phyloP scores from a whole-genome alignment of 78 protist species.

The Polysphondylium violaceum region DNA sequence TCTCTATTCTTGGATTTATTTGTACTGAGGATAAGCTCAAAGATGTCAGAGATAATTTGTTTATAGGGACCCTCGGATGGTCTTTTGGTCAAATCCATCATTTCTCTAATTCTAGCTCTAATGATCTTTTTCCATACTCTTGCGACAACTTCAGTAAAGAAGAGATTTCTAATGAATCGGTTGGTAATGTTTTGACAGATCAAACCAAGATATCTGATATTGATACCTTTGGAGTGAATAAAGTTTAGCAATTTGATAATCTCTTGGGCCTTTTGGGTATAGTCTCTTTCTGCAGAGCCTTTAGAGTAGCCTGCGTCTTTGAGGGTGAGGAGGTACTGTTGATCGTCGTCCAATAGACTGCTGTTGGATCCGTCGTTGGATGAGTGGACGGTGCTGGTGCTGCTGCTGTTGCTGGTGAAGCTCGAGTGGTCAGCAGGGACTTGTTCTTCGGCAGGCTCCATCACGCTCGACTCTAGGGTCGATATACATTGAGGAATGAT shows the following conservation, averaged over 20 bases:
- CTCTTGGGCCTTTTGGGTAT: not conserved
- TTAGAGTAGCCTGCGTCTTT: not conserved
- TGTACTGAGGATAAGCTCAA: constrained; percentile 6
- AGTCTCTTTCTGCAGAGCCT: constrained; percentile 5
- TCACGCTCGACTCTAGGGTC: not conserved
- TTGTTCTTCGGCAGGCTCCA: not conserved
- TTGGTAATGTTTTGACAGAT: constrained; percentile 11
- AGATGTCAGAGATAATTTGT: constrained; percentile 12
- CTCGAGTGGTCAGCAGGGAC: not conserved
- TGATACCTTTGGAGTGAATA: constrained; percentile 54
- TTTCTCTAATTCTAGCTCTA: constrained; percentile 13
- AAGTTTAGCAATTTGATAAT: constrained; percentile 14
- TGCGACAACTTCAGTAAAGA: constrained; percentile 58
- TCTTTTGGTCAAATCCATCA: constrained; percentile 26
- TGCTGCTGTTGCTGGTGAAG: not conserved
- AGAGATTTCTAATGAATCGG: not conserved
- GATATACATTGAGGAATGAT: constrained; percentile 45
- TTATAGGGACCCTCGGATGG: constrained; percentile 48
- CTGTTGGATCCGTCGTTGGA: not conserved
- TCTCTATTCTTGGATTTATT: constrained; percentile 15
- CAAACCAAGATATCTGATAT: constrained; percentile 52
- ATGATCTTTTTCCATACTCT: constrained; percentile 67
- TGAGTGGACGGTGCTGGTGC: not conserved
- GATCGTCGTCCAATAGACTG: not conserved
- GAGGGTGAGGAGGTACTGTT: not conserved